A percentile compares a stretch with the other conserved stretches of the same genome.
These are phyloP conservation scores for Ilyonectria destructans DNA, from an alignment of 2,329 filamentous ascomycete species.

Conservation along the genomic window DNA sequence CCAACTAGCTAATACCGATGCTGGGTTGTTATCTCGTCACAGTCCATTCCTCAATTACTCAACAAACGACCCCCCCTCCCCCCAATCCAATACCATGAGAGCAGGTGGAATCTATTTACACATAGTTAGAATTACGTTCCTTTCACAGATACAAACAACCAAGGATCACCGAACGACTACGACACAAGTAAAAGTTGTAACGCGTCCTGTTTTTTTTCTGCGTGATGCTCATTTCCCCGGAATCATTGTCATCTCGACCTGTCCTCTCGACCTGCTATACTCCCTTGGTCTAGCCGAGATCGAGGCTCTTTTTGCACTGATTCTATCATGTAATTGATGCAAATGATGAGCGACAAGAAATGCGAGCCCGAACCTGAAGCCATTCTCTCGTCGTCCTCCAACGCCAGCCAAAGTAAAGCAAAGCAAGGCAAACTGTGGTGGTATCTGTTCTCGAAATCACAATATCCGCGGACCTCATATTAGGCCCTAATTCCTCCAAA, in stretches of 20 bases:
- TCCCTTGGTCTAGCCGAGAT: background rate
- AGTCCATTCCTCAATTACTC: background rate
- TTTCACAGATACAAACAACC: background rate
- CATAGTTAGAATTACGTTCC: background rate
- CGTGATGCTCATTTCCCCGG: background rate
- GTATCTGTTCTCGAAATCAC: slow-evolving; percentile 40
- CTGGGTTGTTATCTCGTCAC: background rate
- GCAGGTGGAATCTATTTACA: no score
- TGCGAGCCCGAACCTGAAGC: background rate
- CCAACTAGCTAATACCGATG: background rate
- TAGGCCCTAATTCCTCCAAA: slow-evolving; percentile 35
- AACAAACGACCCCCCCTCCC: background rate
- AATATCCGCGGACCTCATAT: slow-evolving; percentile 30
- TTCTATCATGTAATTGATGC: slow-evolving; percentile 19
- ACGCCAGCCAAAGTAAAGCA: slow-evolving; percentile 31
- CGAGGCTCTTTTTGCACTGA: background rate
- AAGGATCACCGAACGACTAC: background rate
- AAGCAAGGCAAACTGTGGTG: slow-evolving; percentile 32
- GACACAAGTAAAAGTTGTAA: background rate
- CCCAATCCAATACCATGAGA: no score
- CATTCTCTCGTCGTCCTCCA: slow-evolving; percentile 21
- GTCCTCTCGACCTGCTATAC: background rate
- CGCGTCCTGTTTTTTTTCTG: background rate
- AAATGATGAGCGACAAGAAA: background rate
- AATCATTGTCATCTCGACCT: background rate